phyloP scores from a whole-genome alignment of 2,329 filamentous ascomycete species.

The Paecilomyces sp. region DNA sequence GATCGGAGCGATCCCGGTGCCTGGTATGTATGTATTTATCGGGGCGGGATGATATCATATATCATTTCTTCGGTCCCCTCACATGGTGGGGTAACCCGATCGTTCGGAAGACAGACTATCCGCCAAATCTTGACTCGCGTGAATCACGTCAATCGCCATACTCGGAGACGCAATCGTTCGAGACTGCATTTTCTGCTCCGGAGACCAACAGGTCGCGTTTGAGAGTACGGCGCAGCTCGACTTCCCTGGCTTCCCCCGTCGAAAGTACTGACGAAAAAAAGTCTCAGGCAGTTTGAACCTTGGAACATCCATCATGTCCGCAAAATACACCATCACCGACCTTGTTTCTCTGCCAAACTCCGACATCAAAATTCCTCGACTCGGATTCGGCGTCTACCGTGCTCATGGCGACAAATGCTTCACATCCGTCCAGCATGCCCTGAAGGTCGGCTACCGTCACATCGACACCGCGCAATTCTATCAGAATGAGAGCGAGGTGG shows the following conservation, averaged over 20 bases:
- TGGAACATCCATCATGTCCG: slow-evolving; percentile 17
- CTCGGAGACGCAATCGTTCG: background rate
- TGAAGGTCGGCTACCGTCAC: slow-evolving; percentile 46
- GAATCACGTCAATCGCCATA: background rate
- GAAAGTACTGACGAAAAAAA: background rate
- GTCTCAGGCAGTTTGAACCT: background rate
- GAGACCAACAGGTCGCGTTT: background rate
- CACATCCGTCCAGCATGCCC: slow-evolving; percentile 51
- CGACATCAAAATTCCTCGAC: slow-evolving; percentile 50
- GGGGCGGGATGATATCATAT: slow-evolving; percentile 14
- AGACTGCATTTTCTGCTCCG: background rate
- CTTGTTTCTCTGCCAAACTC: slow-evolving; percentile 45
- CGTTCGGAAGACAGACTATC: background rate
- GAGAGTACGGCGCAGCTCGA: background rate
- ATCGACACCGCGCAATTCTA: slow-evolving; percentile 61
- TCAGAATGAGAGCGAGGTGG: slow-evolving; percentile 61
- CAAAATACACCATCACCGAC: slow-evolving; percentile 40
- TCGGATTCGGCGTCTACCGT: slow-evolving; percentile 67
- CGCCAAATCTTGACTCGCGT: slow-evolving; percentile 2
- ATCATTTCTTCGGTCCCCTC: slow-evolving; percentile 7
- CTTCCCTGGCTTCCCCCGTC: background rate
- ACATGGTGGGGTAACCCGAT: slow-evolving; percentile 8
- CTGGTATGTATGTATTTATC: background rate
- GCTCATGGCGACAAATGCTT: slow-evolving; percentile 50
- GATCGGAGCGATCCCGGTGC: background rate